Evolutionary conservation across 1,139 yeast genomes (phyloP).

Genomic region (Arxiozyma heterogenica): DNA sequence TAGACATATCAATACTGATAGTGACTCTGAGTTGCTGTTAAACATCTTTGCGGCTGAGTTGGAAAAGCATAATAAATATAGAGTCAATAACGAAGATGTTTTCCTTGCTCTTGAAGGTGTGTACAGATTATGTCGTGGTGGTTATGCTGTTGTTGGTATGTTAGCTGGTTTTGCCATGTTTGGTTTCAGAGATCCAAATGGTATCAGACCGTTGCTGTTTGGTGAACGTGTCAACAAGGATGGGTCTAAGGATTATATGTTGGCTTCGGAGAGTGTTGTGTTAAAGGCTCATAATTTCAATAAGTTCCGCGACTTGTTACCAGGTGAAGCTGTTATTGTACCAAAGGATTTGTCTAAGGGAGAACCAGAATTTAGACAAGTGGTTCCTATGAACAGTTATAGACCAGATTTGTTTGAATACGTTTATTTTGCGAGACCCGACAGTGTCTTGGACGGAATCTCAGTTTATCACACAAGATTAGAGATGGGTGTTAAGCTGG

Average conservation of each 20-base stretch:
- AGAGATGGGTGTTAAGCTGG: slow-evolving; percentile 89
- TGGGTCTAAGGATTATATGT: slow-evolving; percentile 83
- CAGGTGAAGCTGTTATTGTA: slow-evolving; percentile 95
- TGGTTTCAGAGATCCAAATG: slow-evolving; percentile 96
- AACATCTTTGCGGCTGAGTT: slow-evolving; percentile 88
- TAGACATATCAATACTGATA: slow-evolving; percentile 94
- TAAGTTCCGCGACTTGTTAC: slow-evolving; percentile 70
- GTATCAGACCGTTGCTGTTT: slow-evolving; percentile 80
- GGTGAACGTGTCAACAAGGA: slow-evolving; percentile 68
- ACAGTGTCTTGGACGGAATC: slow-evolving; percentile 89
- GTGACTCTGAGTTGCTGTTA: slow-evolving; percentile 83
- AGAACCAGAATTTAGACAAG: slow-evolving; percentile 76
- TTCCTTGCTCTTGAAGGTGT: slow-evolving; percentile 81
- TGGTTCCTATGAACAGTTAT: slow-evolving; percentile 66
- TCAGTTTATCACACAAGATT: slow-evolving; percentile 88
- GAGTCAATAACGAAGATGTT: slow-evolving; percentile 86
- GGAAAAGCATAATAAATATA: slow-evolving; percentile 82
- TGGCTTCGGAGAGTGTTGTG: slow-evolving; percentile 93
- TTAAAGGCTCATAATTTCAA: slow-evolving; percentile 86
- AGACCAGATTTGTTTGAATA: slow-evolving; percentile 96
- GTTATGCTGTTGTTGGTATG: slow-evolving; percentile 92
- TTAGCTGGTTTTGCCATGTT: slow-evolving; percentile 91
- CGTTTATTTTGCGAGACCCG: slow-evolving; percentile 97
- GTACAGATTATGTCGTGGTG: slow-evolving; percentile 76
- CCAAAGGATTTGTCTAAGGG: slow-evolving; percentile 51